Evolutionary conservation across 768 basidiomycete genomes (phyloP), one percentile per base, ranked within the genome.

Genomic region (Podaxis sp.): DNA sequence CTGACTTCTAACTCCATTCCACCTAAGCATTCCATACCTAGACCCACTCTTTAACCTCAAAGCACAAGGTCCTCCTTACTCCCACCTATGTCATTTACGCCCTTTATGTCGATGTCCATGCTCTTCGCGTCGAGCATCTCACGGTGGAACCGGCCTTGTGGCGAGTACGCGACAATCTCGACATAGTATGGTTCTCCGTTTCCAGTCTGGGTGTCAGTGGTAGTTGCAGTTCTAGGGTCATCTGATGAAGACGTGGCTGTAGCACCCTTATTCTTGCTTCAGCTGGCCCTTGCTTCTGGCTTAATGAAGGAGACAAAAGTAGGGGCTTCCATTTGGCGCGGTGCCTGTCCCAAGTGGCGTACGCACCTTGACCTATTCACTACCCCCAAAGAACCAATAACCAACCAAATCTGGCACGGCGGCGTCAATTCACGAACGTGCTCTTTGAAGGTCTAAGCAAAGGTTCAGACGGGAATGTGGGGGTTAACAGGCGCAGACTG

Each of bases 1-100:
- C 81, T 17, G 81, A 82, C 67, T 86, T 86, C 8, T 84, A 15
- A 78, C 76, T 2, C 85, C 85, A 68, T 85, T 84, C 57, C 84
- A 75, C 13, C 85, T 86, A 5, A 86, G 74, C 58, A 89, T 76
- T 28, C 78, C 82, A 71, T 85, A 85, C 24, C 78, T 77, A 2
- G 80, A 79, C 8, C 82, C 78, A 30, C 74, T 73, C 55, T 84
- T 82, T 11, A 89, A 69, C 63, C 78, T 73, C n/a, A 89, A 69
- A 60, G 82, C 12, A 74, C 72, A 15, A 88, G 70, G n/a, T 88
- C 72, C 56, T 88, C 86, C 33, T 72, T 74, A 48, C 80, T 74
- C 33, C 82, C 82, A 8, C 88, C 76, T 17, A 79, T 73, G 36
- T 88, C 74, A 26, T 75, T 79, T 10, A 89, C 81, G 50, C 76